Base-by-base conservation (phyloP, 306 rosid genomes). In the Malus fusca region DNA sequence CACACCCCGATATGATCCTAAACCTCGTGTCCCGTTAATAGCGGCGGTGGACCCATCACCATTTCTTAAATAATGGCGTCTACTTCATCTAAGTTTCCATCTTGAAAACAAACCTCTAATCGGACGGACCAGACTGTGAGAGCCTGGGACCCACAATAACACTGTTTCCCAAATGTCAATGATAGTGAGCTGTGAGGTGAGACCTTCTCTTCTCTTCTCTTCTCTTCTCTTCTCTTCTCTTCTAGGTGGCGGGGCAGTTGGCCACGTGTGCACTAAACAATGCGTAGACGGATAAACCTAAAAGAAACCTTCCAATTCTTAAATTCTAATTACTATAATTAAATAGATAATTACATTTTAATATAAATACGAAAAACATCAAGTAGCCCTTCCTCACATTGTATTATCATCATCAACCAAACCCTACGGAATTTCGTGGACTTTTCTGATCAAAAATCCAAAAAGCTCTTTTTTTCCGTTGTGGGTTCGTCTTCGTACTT, bases 361-460 rank as follows among this genome's bases (percentile, higher is more conserved):
- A 26, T 59, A 59, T 61, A 77, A 52, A 37, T 33, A 25, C 4
- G 25, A 42, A 65, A 37, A 26, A 18, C 48, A 15, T 28, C 51
- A 72, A 59, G 74, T 1, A 15, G 8, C 58, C 58, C n/a, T 14
- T 74, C 46, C 59, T 33, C 62, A 21, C 77, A 21, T 75, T 1
- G 61, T 37, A 11, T 77, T 23, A 73, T 53, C 73, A 72, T 83
- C 80, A 37, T 73, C 77, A 73, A 73, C 83, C 72, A 81, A 76
- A 66, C 79, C 87, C 43, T 68, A 59, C 76, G 62, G 68, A 37
- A 76, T 51, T 72, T 72, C 66, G n/a, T 69, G 62, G 72, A 60
- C 78, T 83, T 85, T 63, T 64, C 74, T 81, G 78, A 81, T 89
- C 12, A 79, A 48, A 73, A 79, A 81, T 89, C 81, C 81, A 48